phyloP scores from a whole-genome alignment of 108 stramenopile genomes.

The Skeletonema marinoi region DNA sequence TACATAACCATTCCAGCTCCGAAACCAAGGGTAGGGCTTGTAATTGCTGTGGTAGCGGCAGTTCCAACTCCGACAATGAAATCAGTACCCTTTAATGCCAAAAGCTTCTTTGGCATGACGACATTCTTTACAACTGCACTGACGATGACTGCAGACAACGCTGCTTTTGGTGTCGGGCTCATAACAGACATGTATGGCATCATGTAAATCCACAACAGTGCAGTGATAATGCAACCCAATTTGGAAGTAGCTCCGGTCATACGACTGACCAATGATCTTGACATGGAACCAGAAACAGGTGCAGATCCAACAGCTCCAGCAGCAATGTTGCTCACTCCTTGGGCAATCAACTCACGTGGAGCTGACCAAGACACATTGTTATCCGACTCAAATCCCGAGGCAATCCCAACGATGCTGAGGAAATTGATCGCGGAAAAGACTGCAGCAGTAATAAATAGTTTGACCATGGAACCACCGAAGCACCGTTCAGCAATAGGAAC shows the following conservation, averaged over 20 bases:
- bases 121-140: constrained; percentile 77
- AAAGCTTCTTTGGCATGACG: constrained; percentile 62
- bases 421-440: constrained; percentile 85
- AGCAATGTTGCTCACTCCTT: constrained; percentile 71
- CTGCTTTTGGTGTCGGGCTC: constrained; percentile 77
- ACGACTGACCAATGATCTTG: constrained; percentile 73
- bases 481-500: constrained; percentile 63
- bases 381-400: constrained; percentile 79
- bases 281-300: constrained; percentile 79
- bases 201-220: constrained; percentile 73
- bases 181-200: constrained; percentile 86
- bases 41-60: constrained; percentile 64
- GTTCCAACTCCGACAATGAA: constrained; percentile 67
- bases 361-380: constrained; percentile 78
- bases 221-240: constrained; percentile 73
- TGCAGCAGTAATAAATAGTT: constrained; percentile 56
- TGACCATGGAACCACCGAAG: constrained; percentile 63
- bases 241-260: constrained; percentile 82
- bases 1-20: constrained; percentile 59
- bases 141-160: constrained; percentile 77
- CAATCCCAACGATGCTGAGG: constrained; percentile 77
- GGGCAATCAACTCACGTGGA: constrained; percentile 75
- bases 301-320: constrained; percentile 76
- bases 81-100: constrained; percentile 66
- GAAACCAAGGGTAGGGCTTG: constrained; percentile 78